A percentile compares a stretch with the other conserved stretches of the same genome.
These are phyloP conservation scores for Trametes sanguinea DNA, from an alignment of 768 basidiomycete species.

Conservation along the genomic window DNA sequence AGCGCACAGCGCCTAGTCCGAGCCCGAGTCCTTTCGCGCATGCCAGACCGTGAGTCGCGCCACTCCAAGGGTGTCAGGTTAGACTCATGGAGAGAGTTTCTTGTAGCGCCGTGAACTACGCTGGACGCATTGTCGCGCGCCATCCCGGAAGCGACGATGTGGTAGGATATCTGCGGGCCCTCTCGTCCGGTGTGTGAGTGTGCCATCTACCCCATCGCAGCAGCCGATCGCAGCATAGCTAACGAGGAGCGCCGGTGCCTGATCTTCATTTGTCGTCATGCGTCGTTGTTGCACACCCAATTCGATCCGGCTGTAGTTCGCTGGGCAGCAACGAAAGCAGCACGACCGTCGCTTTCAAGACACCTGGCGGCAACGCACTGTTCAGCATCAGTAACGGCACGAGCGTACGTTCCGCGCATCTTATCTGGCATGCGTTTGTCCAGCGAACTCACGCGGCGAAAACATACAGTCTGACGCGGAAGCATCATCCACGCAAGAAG, in stretches of 20 bases:
- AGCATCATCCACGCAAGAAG: background rate
- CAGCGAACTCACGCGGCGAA: slow-evolving; percentile 34
- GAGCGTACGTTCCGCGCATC: background rate
- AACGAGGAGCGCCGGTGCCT: slow-evolving; percentile 10
- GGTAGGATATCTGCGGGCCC: slow-evolving; percentile 13
- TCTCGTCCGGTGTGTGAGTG: slow-evolving; percentile 21
- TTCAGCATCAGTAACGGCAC: slow-evolving; percentile 8
- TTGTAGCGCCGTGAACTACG: background rate
- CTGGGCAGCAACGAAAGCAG: slow-evolving; percentile 3
- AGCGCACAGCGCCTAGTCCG: slow-evolving; percentile 15
- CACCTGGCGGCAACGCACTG: slow-evolving; percentile 1
- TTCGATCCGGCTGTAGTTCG: background rate
- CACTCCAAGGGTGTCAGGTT: background rate
- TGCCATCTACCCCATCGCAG: background rate
- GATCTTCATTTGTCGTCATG: slow-evolving; percentile 11
- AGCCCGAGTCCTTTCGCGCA: slow-evolving; percentile 11
- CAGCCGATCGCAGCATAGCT: slow-evolving; percentile 9
- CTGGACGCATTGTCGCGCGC: slow-evolving; percentile 16
- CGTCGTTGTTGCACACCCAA: background rate
- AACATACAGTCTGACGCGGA: slow-evolving; percentile 33
- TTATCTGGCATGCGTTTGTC: background rate
- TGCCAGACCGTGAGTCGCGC: slow-evolving; percentile 4
- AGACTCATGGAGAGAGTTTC: background rate
- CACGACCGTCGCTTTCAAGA: slow-evolving; percentile 12
- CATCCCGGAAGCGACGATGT: background rate